Evolutionary conservation across 2,329 filamentous ascomycete species (phyloP).

Genomic region (Aspergillus ibericus): DNA sequence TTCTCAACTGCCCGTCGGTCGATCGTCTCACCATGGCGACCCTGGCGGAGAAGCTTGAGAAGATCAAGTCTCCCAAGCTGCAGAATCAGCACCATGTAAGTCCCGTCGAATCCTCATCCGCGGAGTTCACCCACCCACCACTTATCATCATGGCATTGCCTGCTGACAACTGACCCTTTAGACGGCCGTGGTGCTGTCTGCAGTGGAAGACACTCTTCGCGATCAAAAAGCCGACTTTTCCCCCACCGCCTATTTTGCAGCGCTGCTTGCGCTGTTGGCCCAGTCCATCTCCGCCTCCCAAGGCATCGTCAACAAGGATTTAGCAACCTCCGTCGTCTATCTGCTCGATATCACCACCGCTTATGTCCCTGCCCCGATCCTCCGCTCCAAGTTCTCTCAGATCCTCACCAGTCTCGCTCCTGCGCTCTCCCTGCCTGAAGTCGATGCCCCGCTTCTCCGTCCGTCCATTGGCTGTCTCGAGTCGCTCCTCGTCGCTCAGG

Average conservation of each 20-base stretch:
- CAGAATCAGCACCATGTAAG: conserved; percentile 90
- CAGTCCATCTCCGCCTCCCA: conserved; percentile 66
- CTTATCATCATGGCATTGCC: conserved; percentile 4
- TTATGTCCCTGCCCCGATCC: conserved; percentile 78
- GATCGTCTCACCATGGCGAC: conserved; percentile 51
- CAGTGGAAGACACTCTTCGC: conserved; percentile 88
- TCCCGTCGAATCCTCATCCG: conserved; percentile 13
- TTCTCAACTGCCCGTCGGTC: conserved; percentile 29
- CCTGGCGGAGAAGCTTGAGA: conserved; percentile 89
- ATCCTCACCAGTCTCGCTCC: conserved; percentile 86
- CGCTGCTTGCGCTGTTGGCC: conserved; percentile 82
- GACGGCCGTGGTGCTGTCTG: conserved; percentile 74
- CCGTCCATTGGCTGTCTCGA: conserved; percentile 92
- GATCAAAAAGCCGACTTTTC: conserved; percentile 82
- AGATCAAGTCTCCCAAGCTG: conserved; percentile 94
- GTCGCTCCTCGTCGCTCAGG: conserved; percentile 85
- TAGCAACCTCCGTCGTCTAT: conserved; percentile 86
- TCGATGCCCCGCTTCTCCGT: conserved; percentile 81
- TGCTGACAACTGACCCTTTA: conserved; percentile 17
- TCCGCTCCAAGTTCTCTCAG: conserved; percentile 91
- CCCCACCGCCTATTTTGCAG: conserved; percentile 90
- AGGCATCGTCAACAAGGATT: conserved; percentile 73
- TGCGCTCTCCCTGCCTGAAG: conserved; percentile 73
- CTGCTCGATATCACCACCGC: conserved; percentile 90
- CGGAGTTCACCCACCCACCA: conserved; percentile 6